Evolutionary conservation across 768 basidiomycete genomes (phyloP), one percentile per base, ranked within the genome.

Genomic region (Pleurotus sapidus): DNA sequence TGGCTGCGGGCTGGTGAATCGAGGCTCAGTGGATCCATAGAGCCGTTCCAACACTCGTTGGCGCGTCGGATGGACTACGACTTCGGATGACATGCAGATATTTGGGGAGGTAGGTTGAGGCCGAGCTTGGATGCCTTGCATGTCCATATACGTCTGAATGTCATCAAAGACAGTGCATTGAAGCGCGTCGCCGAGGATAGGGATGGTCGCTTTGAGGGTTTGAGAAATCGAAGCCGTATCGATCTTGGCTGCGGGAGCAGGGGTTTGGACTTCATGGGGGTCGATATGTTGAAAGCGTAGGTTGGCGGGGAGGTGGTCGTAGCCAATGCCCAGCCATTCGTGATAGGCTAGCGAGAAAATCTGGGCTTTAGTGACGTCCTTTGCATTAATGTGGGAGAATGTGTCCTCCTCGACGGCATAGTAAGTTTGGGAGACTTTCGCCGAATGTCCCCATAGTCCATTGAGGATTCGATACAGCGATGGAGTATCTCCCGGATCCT

Each of bases 321-420:
- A 49, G n/a, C 47, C 46, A 4, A 57, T 14, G n/a, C 46, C 46
- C 15, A 49, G 46, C 17, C 37, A 49, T 7, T 14, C 46, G 39
- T 57, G 56, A n/a, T 34, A 49, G 23, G 17, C 12, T 9, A 57
- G 56, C 20, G 47, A 25, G 11, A 34, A 27, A 7, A 38, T 9
- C 34, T 57, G 57, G 2, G 8, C 9, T 14, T 30, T 23, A 18
- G 48, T 39, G 37, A 57, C 42, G 15, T 18, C 23, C n/a, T 47
- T 20, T 3, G 48, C 30, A 2, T 27, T 3, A 11, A 57, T 34
- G 12, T 42, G 18, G 1, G 11, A 6, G 17, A 57, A 25, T 3
- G 57, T 38, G 24, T 57, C 17, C 2, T 15, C 9, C 25, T 57
- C 30, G 20, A 57, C 38, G 15, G 48, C 57, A 18, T 57, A 57